Base-by-base conservation (phyloP, 169 alveolate genomes). In the Ichthyophthirius multifiliis region DNA sequence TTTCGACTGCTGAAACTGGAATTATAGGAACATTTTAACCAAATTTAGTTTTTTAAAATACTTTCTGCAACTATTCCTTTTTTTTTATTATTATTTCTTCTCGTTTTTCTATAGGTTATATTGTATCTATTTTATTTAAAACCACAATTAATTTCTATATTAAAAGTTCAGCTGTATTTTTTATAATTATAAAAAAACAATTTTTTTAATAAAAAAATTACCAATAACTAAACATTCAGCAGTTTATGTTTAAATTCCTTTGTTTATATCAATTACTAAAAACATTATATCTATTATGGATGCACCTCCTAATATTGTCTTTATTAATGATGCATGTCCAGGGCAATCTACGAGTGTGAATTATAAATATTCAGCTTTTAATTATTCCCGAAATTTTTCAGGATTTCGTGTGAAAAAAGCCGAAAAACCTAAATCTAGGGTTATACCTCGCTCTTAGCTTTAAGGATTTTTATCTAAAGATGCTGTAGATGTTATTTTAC, bases 321-420 rank as follows among this genome's bases (percentile, higher is more conserved):
- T 93, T 63, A 97, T 89, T 44, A 96, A 80, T n/a, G 98, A 92
- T 18, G 98, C 98, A 85, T 97, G 99, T 2, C 99, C 99, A 10
- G 99, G 99, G 47, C 99, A 97, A 89, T 97, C 99, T 9, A 97
- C 98, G 45, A 97, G 84, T 15, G 98, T 96, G 48, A 97, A 81
- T 83, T 95, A 95, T 47, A 94, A 77, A 80, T 48, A 89, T 55
- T 85, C 89, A 76, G 80, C 48, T 65, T 75, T 86, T 75, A 74
- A 75, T 84, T 23, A 75, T 74, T 41, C 76, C 82, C 37, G 73
- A 48, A 89, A 81, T 75, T 83, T 67, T 47, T 79, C 93, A 34
- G 95, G 97, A 32, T 87, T 87, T 65, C 78, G 63, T 15, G 90
- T 80, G 64, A 88, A 81, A 75, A 97, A 94, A 13, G 98, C 97